These are phyloP conservation scores for Pecoramyces ruminantium DNA, from an alignment of 192 early-diverging fungal genomes.

Conservation along the genomic window DNA sequence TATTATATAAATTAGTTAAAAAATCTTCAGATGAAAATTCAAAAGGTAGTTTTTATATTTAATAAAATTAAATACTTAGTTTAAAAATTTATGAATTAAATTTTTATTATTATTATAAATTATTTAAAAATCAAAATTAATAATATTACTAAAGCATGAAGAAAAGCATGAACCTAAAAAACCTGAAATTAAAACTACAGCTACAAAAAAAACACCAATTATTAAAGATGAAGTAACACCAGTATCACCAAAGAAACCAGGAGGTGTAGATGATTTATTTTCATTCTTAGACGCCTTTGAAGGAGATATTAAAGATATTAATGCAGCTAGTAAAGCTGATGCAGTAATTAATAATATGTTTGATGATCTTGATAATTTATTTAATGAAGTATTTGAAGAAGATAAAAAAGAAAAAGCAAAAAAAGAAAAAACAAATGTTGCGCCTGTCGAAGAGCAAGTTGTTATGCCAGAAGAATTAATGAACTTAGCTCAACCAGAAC, in stretches of 20 bases:
- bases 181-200: neutral
- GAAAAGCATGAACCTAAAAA: slow-evolving; percentile 1
- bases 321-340: neutral
- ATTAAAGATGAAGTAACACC: slow-evolving; percentile 7
- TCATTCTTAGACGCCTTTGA: slow-evolving; percentile 28
- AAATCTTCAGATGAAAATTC: slow-evolving; percentile 2
- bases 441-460: neutral
- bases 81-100: no score
- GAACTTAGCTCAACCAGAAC: neutral
- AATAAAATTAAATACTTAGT: no score
- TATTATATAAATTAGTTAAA: neutral
- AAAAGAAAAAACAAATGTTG: neutral
- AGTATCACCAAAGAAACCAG: slow-evolving; percentile 2
- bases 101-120: no score
- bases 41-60: no score
- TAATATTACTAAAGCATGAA: neutral
- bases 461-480: neutral
- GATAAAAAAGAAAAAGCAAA: neutral
- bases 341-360: neutral
- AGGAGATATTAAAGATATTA: neutral
- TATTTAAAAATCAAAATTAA: no score
- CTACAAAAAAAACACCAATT: slow-evolving; percentile 2
- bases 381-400: neutral
- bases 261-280: slow-evolving; percentile 16
- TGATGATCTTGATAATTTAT: neutral